phyloP scores from a whole-genome alignment of 495 filamentous ascomycete genomes.

The Penicillium desertorum region DNA sequence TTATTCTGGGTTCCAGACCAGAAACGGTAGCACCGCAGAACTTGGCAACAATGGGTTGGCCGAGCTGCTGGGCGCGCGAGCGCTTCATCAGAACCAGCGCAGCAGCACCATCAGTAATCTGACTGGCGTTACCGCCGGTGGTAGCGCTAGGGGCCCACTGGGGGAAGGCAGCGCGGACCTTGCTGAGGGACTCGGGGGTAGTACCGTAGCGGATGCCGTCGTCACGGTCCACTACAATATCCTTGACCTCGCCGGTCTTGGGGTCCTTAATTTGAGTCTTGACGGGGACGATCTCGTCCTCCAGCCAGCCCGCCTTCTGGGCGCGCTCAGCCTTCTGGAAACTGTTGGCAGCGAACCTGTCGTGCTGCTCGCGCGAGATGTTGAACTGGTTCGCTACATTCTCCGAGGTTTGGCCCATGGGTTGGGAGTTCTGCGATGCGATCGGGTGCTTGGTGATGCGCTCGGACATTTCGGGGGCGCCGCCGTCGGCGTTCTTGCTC shows the following conservation, averaged over 20 bases:
- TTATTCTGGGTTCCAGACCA: slow-evolving; percentile 86
- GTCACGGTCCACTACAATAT: slow-evolving; percentile 77
- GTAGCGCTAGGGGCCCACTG: slow-evolving; percentile 81
- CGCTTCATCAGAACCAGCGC: slow-evolving; percentile 92
- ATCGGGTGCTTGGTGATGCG: slow-evolving; percentile 69
- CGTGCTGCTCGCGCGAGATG: slow-evolving; percentile 71
- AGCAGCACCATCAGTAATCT: slow-evolving; percentile 93
- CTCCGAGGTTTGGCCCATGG: slow-evolving; percentile 96
- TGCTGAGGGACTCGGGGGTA: slow-evolving; percentile 72
- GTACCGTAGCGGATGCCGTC: slow-evolving; percentile 91
- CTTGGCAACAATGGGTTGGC: slow-evolving; percentile 88
- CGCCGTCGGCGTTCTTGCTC: slow-evolving; percentile 69
- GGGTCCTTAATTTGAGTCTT: slow-evolving; percentile 76
- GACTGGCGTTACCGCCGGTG: slow-evolving; percentile 88
- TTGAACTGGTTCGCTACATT: slow-evolving; percentile 88
- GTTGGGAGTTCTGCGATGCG: slow-evolving; percentile 77
- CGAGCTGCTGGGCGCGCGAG: slow-evolving; percentile 75
- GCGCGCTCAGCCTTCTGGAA: slow-evolving; percentile 84
- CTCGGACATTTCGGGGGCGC: slow-evolving; percentile 71
- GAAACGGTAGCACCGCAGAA: slow-evolving; percentile 86
- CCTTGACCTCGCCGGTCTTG: slow-evolving; percentile 72
- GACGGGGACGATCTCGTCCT: slow-evolving; percentile 90
- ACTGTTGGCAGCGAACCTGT: slow-evolving; percentile 78
- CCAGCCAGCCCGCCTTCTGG: slow-evolving; percentile 88
- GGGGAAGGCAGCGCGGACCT: slow-evolving; percentile 87